phyloP scores from a whole-genome alignment of 2,329 filamentous ascomycete species.

The Sporothrix variecibatus region DNA sequence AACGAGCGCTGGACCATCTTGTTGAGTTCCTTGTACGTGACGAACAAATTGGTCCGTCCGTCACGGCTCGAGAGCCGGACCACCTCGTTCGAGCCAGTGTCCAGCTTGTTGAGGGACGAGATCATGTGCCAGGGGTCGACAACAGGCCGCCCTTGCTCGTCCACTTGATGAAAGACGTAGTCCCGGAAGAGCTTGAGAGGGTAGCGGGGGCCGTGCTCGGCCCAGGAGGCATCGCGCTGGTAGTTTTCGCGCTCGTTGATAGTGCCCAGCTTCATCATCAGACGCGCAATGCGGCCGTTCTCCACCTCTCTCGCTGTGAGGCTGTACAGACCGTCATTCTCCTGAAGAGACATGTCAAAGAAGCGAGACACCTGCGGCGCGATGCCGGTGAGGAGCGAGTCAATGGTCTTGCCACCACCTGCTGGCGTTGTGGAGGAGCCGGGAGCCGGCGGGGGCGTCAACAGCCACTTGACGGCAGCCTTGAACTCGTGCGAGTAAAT shows the following conservation, averaged over 20 bases:
- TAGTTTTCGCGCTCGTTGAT: slow-evolving; percentile 74
- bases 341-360: slow-evolving; percentile 77
- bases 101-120: slow-evolving; percentile 84
- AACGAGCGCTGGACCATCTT: slow-evolving; percentile 62
- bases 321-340: slow-evolving; percentile 71
- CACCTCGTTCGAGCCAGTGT: slow-evolving; percentile 84
- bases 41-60: slow-evolving; percentile 83
- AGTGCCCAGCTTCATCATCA: slow-evolving; percentile 78
- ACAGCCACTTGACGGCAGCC: slow-evolving; percentile 79
- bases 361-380: slow-evolving; percentile 73
- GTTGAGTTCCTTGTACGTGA: slow-evolving; percentile 88
- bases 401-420: slow-evolving; percentile 67
- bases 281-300: slow-evolving; percentile 80
- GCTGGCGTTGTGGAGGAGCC: slow-evolving; percentile 43
- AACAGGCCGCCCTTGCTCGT: slow-evolving; percentile 78
- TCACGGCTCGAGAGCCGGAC: slow-evolving; percentile 85
- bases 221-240: slow-evolving; percentile 77
- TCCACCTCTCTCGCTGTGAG: slow-evolving; percentile 81
- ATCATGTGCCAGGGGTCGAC: slow-evolving; percentile 88
- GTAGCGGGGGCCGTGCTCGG: slow-evolving; percentile 89
- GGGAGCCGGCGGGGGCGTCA: slow-evolving; percentile 55
- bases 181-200: slow-evolving; percentile 93
- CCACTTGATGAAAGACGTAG: slow-evolving; percentile 96
- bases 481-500: slow-evolving; percentile 77
- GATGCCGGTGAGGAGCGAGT: slow-evolving; percentile 77